These are phyloP conservation scores for Kazachstania kunashirensis DNA, from an alignment of 805 yeast genomes.

Conservation along the genomic window DNA sequence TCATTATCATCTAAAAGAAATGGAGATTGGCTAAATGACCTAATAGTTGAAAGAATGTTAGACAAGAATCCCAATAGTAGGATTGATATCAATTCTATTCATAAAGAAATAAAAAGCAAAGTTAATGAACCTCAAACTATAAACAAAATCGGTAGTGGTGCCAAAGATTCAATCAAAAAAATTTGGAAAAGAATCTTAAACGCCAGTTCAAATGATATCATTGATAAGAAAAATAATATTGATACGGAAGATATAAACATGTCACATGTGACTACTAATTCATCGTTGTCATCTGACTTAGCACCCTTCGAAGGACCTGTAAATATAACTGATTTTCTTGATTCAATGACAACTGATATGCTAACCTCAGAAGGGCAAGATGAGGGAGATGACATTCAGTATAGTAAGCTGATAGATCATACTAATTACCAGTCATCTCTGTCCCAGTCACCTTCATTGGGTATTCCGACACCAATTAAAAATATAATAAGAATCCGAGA, in stretches of 20 bases:
- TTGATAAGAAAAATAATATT: neutral
- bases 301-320: constrained; percentile 20
- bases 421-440: too few species aligned
- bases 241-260: neutral
- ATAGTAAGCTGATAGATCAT: too few species aligned
- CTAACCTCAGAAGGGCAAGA: neutral
- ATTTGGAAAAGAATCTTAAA: constrained; percentile 2
- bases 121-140: neutral
- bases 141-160: neutral
- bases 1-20: constrained; percentile 8
- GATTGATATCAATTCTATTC: constrained; percentile 8
- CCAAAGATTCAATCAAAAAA: constrained; percentile 1
- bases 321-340: constrained; percentile 14
- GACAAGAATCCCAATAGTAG: constrained; percentile 17
- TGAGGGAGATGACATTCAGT: neutral
- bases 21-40: constrained; percentile 12
- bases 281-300: constrained; percentile 8
- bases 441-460: constrained; percentile 13
- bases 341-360: constrained; percentile 1
- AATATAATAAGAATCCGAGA: constrained; percentile 16
- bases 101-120: neutral
- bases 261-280: constrained; percentile 1
- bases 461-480: constrained; percentile 20
- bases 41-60: constrained; percentile 14
- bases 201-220: neutral